Evolutionary conservation across 1,139 yeast genomes (phyloP).

Genomic region (Schizosaccharomyces versatilis): DNA sequence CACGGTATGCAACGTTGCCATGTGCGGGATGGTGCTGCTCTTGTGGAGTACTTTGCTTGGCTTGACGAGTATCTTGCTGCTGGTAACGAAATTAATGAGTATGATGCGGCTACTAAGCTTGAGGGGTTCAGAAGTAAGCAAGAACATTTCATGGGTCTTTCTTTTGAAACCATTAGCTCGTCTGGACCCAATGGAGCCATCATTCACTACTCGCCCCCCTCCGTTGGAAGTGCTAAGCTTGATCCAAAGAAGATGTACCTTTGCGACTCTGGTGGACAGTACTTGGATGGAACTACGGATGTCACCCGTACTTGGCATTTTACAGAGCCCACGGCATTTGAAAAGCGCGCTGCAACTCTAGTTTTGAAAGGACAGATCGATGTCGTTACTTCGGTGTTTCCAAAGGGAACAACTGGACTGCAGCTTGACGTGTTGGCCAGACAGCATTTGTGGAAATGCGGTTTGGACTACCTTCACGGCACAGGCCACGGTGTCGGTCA

Average conservation of each 20-base stretch:
- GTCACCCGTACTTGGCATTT: slow-evolving; percentile 83
- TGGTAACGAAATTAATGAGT: slow-evolving; percentile 50
- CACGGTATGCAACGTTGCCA: slow-evolving; percentile 61
- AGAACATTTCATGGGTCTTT: slow-evolving; percentile 48
- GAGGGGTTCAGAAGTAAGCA: slow-evolving; percentile 32
- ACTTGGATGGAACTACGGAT: slow-evolving; percentile 81
- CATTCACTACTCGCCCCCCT: slow-evolving; percentile 70
- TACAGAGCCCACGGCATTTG: slow-evolving; percentile 43
- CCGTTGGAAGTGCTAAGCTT: slow-evolving; percentile 39
- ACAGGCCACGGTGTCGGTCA: slow-evolving; percentile 97
- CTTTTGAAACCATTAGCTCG: slow-evolving; percentile 82
- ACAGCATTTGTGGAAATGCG: slow-evolving; percentile 66
- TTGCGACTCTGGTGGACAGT: slow-evolving; percentile 87
- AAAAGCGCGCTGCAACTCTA: slow-evolving; percentile 55
- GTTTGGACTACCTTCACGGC: slow-evolving; percentile 85
- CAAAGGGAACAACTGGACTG: slow-evolving; percentile 68
- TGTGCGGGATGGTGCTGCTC: slow-evolving; percentile 67
- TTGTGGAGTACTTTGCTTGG: slow-evolving; percentile 68
- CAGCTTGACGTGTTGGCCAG: slow-evolving; percentile 74
- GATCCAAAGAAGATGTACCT: slow-evolving; percentile 60
- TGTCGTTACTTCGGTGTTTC: slow-evolving; percentile 54
- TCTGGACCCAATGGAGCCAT: slow-evolving; percentile 86
- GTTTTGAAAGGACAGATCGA: slow-evolving; percentile 86
- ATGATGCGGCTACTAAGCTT: slow-evolving; percentile 50
- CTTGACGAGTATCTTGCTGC: slow-evolving; percentile 38